These are phyloP conservation scores for Letharia columbiana DNA, from an alignment of 495 filamentous ascomycete species.

Conservation along the genomic window DNA sequence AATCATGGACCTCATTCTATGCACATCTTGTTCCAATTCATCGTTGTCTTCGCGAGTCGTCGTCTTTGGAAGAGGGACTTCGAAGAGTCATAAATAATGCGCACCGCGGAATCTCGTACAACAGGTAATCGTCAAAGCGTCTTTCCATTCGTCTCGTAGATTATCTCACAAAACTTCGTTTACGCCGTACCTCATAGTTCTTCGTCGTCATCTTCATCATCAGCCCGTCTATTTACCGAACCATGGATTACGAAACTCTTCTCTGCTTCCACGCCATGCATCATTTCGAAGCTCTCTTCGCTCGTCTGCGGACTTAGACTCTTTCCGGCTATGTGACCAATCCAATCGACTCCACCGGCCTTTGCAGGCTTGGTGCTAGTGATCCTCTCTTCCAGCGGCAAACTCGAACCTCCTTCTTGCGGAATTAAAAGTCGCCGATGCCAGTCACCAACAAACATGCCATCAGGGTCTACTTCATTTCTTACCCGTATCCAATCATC, in stretches of 20 bases:
- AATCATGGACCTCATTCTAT: background rate
- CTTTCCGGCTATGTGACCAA: constrained; percentile 34
- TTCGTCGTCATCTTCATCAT: constrained; percentile 1
- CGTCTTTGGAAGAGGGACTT: background rate
- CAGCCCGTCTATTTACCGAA: background rate
- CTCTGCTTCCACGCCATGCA: constrained; percentile 37
- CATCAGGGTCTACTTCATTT: constrained; percentile 71
- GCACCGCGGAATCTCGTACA: background rate
- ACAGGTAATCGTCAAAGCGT: background rate
- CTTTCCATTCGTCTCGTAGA: background rate
- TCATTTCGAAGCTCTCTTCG: constrained; percentile 57
- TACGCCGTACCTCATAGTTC: background rate
- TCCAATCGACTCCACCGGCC: constrained; percentile 49
- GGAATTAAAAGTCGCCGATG: constrained; percentile 62
- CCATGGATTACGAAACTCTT: constrained; percentile 12
- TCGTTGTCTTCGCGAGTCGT: background rate
- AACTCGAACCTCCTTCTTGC: constrained; percentile 18
- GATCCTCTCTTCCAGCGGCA: constrained; percentile 43
- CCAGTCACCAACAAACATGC: constrained; percentile 91
- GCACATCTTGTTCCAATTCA: background rate
- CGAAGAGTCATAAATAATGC: background rate
- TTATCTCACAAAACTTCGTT: too few species aligned
- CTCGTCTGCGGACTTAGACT: constrained; percentile 32
- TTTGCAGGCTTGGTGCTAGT: constrained; percentile 27
- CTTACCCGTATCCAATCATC: constrained; percentile 58